Evolutionary conservation across 768 basidiomycete species (phyloP).

Genomic region (Amanita muscaria): DNA sequence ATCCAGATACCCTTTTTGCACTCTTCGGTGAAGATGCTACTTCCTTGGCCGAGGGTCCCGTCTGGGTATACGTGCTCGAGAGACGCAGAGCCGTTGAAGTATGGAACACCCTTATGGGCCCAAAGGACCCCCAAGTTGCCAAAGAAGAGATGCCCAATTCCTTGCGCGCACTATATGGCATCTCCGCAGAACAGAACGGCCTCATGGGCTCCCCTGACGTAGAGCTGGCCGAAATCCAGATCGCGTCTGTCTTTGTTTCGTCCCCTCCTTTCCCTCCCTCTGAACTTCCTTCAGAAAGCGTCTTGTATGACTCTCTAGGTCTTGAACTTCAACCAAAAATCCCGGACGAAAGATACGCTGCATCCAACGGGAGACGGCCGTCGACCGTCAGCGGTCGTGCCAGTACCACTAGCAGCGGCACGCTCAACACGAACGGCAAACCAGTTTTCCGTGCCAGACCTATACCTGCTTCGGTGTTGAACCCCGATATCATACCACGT

Average conservation of each 20-base stretch:
- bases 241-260: constrained; percentile 68
- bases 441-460: constrained; percentile 56
- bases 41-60: constrained; percentile 75
- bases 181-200: constrained; percentile 46
- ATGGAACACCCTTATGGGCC: constrained; percentile 69
- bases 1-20: constrained; percentile 71
- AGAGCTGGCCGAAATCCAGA: constrained; percentile 70
- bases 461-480: constrained; percentile 49
- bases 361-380: constrained; percentile 34
- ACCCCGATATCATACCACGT: constrained; percentile 70
- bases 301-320: constrained; percentile 40
- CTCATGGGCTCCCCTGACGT: constrained; percentile 65
- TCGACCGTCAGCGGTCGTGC: constrained; percentile 31
- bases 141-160: constrained; percentile 48
- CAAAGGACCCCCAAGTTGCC: constrained; percentile 50
- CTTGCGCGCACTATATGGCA: constrained; percentile 64
- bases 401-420: constrained; percentile 19
- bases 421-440: constrained; percentile 35
- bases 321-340: constrained; percentile 32
- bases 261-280: constrained; percentile 71
- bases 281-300: constrained; percentile 45
- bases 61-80: constrained; percentile 90
- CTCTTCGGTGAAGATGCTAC: constrained; percentile 72
- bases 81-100: constrained; percentile 75
- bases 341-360: constrained; percentile 32